Evolutionary conservation across 306 rosid genomes (phyloP), one percentile per base, ranked within the genome.

Genomic region (Casuarina equisetifolia): DNA sequence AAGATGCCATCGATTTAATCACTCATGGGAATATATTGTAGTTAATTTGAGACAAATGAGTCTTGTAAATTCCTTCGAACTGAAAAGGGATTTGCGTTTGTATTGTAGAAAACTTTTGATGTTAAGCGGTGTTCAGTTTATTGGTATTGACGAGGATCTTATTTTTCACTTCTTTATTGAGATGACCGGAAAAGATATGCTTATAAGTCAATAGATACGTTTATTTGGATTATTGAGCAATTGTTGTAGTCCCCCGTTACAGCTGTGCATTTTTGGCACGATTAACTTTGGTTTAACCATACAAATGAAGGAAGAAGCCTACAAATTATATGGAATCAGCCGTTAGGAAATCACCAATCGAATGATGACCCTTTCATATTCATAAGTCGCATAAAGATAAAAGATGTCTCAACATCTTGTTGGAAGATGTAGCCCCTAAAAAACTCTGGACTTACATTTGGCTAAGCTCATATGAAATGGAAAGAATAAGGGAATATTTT

Each of bases 21-120:
- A 97, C 98, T 59, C 91, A 97, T 76, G 91, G 89, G 84, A 92
- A 91, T 69, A 89, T 95, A 79, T 95, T 88, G 79, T 25, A 25
- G 32, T 25, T 25, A 25, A 25, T 25, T 25, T 25, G 32, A 25
- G 32, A 25, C 32, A 25, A 25, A 25, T 25, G 98, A 94, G 87
- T 97, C 87, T 6, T 6, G 8, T 1, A 2, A 44, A 44, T 44
- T 44, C 10, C 15, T 69, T 69, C 63, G 72, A 68, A 57, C 76
- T 74, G 45, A 44, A 58, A 73, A 57, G 32, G 44, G 70, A 32
- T 13, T 39, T 35, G 38, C 45, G 49, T 70, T 43, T n/a, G 12
- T 35, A 90, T 9, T 17, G 11, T 5, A 50, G 43, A 75, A 50
- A 17, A 40, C 3, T 7, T 40, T n/a, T 66, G 48, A 66, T 40